These are phyloP conservation scores for Diaporthe destruens DNA, from an alignment of 2,329 filamentous ascomycete species.

Conservation along the genomic window DNA sequence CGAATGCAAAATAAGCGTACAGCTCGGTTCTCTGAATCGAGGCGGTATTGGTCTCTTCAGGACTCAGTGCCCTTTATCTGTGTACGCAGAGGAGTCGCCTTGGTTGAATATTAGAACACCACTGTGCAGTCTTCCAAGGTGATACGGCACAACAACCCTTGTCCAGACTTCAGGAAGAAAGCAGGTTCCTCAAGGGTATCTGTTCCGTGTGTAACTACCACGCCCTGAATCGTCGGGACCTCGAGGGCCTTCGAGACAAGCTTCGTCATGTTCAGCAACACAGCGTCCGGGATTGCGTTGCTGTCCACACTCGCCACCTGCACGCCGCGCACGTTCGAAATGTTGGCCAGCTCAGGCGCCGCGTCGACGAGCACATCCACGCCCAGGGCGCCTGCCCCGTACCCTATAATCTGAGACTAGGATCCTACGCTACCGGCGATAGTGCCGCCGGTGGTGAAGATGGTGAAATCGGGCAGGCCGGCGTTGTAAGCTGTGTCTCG, in stretches of 20 bases:
- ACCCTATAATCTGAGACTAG: slow-evolving; percentile 60
- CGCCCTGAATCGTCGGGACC: slow-evolving; percentile 57
- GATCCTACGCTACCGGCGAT: slow-evolving; percentile 66
- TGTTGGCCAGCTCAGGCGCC: slow-evolving; percentile 66
- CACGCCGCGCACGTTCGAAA: slow-evolving; percentile 66
- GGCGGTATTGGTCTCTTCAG: too few relatives aligned
- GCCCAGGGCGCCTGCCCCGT: slow-evolving; percentile 58
- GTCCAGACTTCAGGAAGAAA: slow-evolving; percentile 74
- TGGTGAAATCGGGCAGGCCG: slow-evolving; percentile 66
- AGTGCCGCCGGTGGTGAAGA: slow-evolving; percentile 70
- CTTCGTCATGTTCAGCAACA: slow-evolving; percentile 62
- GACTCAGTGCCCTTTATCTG: too few relatives aligned
- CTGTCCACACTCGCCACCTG: slow-evolving; percentile 65
- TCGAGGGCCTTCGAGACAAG: slow-evolving; percentile 63
- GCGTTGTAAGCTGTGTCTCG: slow-evolving; percentile 37
- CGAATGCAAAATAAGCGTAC: too few relatives aligned
- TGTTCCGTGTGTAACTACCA: slow-evolving; percentile 74
- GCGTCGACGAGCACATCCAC: slow-evolving; percentile 65
- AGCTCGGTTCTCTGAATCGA: too few relatives aligned
- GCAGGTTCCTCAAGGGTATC: slow-evolving; percentile 74
- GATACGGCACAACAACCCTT: too few relatives aligned
- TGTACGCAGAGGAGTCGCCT: too few relatives aligned
- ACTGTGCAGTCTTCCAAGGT: too few relatives aligned
- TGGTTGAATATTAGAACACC: too few relatives aligned
- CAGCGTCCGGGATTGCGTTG: slow-evolving; percentile 60